phyloP scores from a whole-genome alignment of 345 rosid species.

The Salix arbutifolia region DNA sequence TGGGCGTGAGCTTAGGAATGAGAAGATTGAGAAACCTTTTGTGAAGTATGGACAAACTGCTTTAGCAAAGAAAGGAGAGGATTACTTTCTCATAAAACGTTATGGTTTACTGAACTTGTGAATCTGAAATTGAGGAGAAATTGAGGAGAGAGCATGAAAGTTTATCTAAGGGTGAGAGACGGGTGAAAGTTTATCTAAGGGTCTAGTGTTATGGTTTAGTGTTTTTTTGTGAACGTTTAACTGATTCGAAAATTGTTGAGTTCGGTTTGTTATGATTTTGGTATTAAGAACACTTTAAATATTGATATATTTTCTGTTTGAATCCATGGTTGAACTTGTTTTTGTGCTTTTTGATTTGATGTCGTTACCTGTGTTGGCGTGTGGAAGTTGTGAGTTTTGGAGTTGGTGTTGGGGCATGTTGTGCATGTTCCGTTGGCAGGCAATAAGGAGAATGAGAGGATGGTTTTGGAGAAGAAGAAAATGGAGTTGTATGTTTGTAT shows the following conservation, averaged over 20 bases:
- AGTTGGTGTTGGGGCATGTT: no score
- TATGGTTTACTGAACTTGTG: no score
- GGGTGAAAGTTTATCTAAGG: no score
- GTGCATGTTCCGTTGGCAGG: no score
- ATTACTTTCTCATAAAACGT: constrained; percentile 51
- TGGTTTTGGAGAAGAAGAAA: no score
- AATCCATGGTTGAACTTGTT: not conserved
- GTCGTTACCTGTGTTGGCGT: no score
- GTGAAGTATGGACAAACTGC: constrained; percentile 95
- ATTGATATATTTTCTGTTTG: not conserved
- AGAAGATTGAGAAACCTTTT: constrained; percentile 78
- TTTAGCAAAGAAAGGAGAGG: constrained; percentile 97
- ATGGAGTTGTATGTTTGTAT: no score
- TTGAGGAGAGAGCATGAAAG: no score
- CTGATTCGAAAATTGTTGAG: not conserved
- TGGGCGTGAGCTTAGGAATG: constrained; percentile 86
- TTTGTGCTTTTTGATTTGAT: not conserved
- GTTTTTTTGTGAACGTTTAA: not conserved
- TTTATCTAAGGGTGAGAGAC: no score
- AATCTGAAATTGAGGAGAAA: no score
- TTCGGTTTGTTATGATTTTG: not conserved
- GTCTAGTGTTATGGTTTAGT: not conserved
- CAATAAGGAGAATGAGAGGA: no score
- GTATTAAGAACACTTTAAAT: not conserved
- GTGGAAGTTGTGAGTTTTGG: no score